A percentile compares a stretch with the other conserved stretches of the same genome.
Conservation (phyloP, 371 early-diverging fungal species). For the Saksenaea oblongispora region DNA sequence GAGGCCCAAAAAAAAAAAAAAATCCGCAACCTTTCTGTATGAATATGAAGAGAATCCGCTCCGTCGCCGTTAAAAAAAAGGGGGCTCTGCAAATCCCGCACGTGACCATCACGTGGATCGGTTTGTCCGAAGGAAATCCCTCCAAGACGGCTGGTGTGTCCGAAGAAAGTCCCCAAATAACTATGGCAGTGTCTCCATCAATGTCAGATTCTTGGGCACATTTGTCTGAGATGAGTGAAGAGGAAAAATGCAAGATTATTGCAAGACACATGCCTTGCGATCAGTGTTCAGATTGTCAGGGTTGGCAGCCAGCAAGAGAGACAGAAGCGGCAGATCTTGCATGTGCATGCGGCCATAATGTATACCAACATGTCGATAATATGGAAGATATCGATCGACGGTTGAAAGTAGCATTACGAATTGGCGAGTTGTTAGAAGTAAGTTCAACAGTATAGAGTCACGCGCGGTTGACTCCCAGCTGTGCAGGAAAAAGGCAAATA, state of each 20-base stretch:
- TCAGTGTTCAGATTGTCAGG: constrained; percentile 35
- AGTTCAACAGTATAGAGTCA: constrained; percentile 2
- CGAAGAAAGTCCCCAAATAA: too few relatives aligned
- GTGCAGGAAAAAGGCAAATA: constrained; percentile 51
- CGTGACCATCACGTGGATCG: too few relatives aligned
- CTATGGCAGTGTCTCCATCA: not conserved
- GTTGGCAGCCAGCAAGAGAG: constrained; percentile 31
- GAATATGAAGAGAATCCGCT: too few relatives aligned
- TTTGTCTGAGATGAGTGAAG: constrained; percentile 27
- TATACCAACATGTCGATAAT: constrained; percentile 40
- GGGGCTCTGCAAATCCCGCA: too few relatives aligned
- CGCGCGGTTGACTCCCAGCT: constrained; percentile 5
- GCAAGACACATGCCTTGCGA: constrained; percentile 55
- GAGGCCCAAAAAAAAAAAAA: too few relatives aligned
- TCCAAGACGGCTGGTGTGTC: too few relatives aligned
- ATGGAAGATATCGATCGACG: constrained; percentile 47
- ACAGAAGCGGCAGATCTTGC: constrained; percentile 16
- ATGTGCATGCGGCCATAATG: constrained; percentile 50
- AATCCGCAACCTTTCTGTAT: too few relatives aligned
- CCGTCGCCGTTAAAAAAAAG: too few relatives aligned
- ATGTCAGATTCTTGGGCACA: not conserved
- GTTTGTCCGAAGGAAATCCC: too few relatives aligned
- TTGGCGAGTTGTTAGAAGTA: constrained; percentile 51
- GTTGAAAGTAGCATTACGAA: constrained; percentile 46
- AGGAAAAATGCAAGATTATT: constrained; percentile 46